phyloP scores from a whole-genome alignment of 352 stramenopile species.

The Phytophthora niederhauseri region DNA sequence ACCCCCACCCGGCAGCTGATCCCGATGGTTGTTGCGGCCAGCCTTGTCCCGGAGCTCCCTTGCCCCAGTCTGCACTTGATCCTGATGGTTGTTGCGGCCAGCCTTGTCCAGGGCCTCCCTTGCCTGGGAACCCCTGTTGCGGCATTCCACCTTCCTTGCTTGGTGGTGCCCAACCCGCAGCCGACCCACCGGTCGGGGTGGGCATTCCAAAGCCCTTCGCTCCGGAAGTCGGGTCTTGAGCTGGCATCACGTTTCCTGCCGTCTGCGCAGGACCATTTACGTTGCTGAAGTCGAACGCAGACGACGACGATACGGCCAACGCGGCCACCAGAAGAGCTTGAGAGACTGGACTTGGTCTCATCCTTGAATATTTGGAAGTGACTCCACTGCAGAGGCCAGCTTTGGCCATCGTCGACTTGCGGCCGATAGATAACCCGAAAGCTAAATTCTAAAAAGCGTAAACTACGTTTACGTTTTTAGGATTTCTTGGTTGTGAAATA shows the following conservation, averaged over 20 bases:
- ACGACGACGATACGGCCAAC: slow-evolving; percentile 16
- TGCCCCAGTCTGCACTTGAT: not conserved
- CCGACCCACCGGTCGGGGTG: not conserved
- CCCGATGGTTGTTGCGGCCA: not conserved
- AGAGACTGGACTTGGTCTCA: slow-evolving; percentile 6
- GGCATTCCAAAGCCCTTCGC: slow-evolving; percentile 19
- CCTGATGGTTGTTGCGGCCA: not conserved
- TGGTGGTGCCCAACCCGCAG: not conserved
- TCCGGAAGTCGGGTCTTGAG: slow-evolving; percentile 1
- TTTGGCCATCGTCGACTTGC: not conserved
- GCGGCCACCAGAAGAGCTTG: slow-evolving; percentile 16
- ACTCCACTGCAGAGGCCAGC: not conserved
- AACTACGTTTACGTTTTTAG: not conserved
- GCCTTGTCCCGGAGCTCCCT: not conserved
- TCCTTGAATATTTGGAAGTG: slow-evolving; percentile 20
- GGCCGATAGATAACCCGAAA: too few relatives aligned
- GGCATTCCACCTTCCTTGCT: not conserved
- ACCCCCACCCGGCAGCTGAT: not conserved
- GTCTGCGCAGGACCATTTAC: slow-evolving; percentile 16
- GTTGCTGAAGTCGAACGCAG: slow-evolving; percentile 22
- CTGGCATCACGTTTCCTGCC: slow-evolving; percentile 21
- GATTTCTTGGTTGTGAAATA: too few relatives aligned
- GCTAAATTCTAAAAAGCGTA: too few relatives aligned
- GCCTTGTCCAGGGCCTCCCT: not conserved
- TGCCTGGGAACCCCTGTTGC: too few relatives aligned